Base-by-base conservation (phyloP, 2,329 filamentous ascomycete genomes). In the Talaromyces islandicus region DNA sequence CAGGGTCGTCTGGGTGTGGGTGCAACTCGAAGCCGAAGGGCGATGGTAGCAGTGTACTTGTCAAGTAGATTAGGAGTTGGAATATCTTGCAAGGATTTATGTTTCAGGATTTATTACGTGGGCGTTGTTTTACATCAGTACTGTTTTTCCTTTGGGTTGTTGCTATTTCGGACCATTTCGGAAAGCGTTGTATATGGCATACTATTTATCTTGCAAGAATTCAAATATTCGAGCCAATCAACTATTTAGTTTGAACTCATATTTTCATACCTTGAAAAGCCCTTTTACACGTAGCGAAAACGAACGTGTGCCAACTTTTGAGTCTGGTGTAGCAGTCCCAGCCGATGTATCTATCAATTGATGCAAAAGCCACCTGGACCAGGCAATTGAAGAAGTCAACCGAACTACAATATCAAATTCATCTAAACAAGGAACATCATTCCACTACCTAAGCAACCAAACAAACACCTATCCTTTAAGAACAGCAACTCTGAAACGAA, bases 1-100 rank as follows among this genome's bases (percentile, higher is more conserved):
- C 80, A 27, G 75, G 77, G 1, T 71, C 65, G 62, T 70, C 60
- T 66, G 56, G 68, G 0, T 76, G 73, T 64, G 73, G 73, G 7
- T 72, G 72, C 3, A 78, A 77, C 27, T 59, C 60, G 62, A 70
- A 74, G 19, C 48, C 55, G 2, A 63, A 60, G 51, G 58, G 58
- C 19, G 61, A 63, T 59, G 61, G 56, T 21, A 63, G 50, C 30
- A 63, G 58, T 24, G 61, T 63, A 35, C 35, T 60, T 25, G 58
- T 63, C 9, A 46, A 46, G 43, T 19, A 19, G 19, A 12, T 53
- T n/a, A n/a, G 25, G 3, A 27, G 11, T 27, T 12, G 14, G 1
- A 12, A 35, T 14, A 1, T 35, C 9, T 35, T 35, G 14, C 9
- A 35, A 12, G 32, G 9, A 12, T 10, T 30, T 35, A 35, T 35